phyloP scores from a whole-genome alignment of 108 stramenopile species.

The Skeletonema marinoi region DNA sequence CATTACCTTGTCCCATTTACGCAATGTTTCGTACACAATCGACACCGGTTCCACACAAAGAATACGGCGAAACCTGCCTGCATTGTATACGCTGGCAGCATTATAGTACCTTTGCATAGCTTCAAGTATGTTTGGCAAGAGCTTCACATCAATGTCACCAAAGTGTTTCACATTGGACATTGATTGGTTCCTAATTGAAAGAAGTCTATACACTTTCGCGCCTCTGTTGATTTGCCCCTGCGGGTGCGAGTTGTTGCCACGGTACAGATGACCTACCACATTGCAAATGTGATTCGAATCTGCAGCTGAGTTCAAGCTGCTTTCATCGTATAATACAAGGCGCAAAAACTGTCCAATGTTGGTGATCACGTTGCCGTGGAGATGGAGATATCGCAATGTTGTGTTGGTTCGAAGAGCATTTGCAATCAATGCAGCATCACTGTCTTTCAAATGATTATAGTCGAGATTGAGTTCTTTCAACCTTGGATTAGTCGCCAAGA shows the following conservation, averaged over 20 bases:
- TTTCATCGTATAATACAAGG: background rate
- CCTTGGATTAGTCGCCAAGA: background rate
- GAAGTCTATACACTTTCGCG: background rate
- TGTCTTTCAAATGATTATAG: background rate
- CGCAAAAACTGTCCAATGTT: background rate
- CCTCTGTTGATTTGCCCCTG: background rate
- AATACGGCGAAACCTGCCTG: no score
- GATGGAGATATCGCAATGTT: background rate
- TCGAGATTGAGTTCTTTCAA: background rate
- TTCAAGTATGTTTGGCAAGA: background rate
- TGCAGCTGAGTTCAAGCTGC: constrained; percentile 2
- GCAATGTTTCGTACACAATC: background rate
- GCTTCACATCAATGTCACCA: background rate
- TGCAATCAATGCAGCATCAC: background rate
- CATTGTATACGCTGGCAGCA: no score
- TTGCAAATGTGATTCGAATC: constrained; percentile 1
- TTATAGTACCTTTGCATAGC: background rate
- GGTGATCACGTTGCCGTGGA: background rate
- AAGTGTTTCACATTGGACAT: background rate
- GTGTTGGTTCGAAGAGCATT: background rate
- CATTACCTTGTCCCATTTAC: background rate
- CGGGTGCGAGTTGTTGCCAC: background rate
- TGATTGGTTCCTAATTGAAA: background rate
- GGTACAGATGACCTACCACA: no score
- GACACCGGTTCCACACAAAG: background rate